Conservation (phyloP, 1,284 basidiomycete genomes). For the Naganishia sp. region DNA sequence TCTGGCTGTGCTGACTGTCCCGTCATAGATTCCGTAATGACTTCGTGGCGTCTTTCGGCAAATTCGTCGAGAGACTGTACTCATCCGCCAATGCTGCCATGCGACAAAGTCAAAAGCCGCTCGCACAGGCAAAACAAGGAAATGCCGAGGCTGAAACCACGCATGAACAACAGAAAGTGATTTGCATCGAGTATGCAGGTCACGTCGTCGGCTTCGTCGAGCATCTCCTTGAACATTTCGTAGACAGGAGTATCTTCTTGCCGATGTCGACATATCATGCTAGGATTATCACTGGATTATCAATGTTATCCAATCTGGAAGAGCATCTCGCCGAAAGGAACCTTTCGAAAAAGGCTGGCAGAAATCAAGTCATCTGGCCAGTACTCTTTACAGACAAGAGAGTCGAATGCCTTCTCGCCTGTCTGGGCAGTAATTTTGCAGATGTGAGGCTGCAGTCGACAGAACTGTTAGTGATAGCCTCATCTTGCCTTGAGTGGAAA, state of each 20-base stretch:
- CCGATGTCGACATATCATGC: slow-evolving; percentile 32
- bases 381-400: slow-evolving; percentile 42
- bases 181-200: slow-evolving; percentile 5
- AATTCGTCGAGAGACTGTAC: slow-evolving; percentile 25
- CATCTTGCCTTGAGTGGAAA: not conserved
- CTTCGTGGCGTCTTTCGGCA: slow-evolving; percentile 27
- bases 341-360: slow-evolving; percentile 1
- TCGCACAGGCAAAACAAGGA: slow-evolving; percentile 8
- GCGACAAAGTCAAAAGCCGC: slow-evolving; percentile 20
- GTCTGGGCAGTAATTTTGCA: slow-evolving; percentile 50
- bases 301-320: slow-evolving; percentile 26
- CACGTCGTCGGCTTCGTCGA: slow-evolving; percentile 13
- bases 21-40: slow-evolving; percentile 27
- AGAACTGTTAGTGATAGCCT: slow-evolving; percentile 42
- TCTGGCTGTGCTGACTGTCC: not conserved
- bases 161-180: not conserved
- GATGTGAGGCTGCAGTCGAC: slow-evolving; percentile 45
- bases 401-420: slow-evolving; percentile 45
- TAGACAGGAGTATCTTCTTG: slow-evolving; percentile 20
- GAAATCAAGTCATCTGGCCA: slow-evolving; percentile 25
- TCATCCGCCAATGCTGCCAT: slow-evolving; percentile 18
- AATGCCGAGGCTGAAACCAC: slow-evolving; percentile 4
- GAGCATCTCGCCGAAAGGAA: slow-evolving; percentile 5
- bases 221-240: slow-evolving; percentile 11
- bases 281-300: slow-evolving; percentile 27